Conservation (phyloP, 2,329 filamentous ascomycete species). For the Pleochaeta shiraiana region DNA sequence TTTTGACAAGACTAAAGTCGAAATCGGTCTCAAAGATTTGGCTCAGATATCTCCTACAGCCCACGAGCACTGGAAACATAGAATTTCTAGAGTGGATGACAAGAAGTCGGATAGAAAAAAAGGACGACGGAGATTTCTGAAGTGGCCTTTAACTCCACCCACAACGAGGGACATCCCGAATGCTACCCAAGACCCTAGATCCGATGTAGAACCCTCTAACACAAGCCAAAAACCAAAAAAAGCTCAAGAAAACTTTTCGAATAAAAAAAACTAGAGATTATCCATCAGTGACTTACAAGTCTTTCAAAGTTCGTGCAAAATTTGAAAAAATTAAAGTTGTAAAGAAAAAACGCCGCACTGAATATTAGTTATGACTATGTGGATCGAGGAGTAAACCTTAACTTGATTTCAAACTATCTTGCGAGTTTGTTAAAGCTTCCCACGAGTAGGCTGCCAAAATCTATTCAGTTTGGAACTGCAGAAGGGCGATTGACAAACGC, state of each 20-base stretch:
- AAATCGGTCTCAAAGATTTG: background rate
- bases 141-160: background rate
- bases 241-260: background rate
- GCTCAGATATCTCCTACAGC: background rate
- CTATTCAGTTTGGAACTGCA: background rate
- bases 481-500: background rate
- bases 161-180: background rate
- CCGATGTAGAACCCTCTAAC: no score
- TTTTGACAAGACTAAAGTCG: background rate
- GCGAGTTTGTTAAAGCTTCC: background rate
- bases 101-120: background rate
- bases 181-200: no score
- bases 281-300: background rate
- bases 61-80: background rate
- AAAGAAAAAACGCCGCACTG: background rate
- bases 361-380: background rate
- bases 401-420: background rate
- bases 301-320: background rate
- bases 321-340: background rate
- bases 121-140: background rate
- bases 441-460: background rate
- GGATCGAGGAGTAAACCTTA: background rate
- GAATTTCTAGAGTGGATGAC: background rate
- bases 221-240: no score
- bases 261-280: background rate